Percentiles rank a stretch among this genome's conserved stretches.
phyloP scores from a whole-genome alignment of 179 eudicot genomes.

The Beta lomatogona region DNA sequence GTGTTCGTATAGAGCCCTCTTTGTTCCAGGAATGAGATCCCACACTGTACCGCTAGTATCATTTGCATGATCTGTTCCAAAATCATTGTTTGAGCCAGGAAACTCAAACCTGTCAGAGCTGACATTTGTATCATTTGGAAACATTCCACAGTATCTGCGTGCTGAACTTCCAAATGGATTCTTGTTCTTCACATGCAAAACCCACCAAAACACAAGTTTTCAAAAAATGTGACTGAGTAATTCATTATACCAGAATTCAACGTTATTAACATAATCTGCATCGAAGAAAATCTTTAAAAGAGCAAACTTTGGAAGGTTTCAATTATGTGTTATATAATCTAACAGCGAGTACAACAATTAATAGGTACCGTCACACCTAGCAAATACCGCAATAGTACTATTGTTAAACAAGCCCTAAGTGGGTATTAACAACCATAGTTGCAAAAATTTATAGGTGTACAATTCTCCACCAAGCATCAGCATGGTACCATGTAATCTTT shows the following conservation, averaged over 20 bases:
- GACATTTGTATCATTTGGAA: neutral
- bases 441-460: too few species aligned
- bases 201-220: neutral
- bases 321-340: neutral
- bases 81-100: slow-evolving; percentile 4
- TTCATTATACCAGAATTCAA: neutral
- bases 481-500: neutral
- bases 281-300: neutral
- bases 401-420: too few species aligned
- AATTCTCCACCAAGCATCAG: too few species aligned
- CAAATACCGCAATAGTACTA: too few species aligned
- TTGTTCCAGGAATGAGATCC: slow-evolving; percentile 39
- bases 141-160: neutral
- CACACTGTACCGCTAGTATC: slow-evolving; percentile 31
- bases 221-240: neutral
- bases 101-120: slow-evolving; percentile 10
- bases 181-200: slow-evolving; percentile 34
- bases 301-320: neutral
- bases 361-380: too few species aligned
- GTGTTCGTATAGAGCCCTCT: slow-evolving; percentile 30
- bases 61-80: neutral
- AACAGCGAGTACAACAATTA: too few species aligned
- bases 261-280: neutral
- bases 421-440: too few species aligned
- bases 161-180: slow-evolving; percentile 32